A percentile compares a stretch with the other conserved stretches of the same genome.
Evolutionary conservation across 2,329 filamentous ascomycete genomes (phyloP).

Genomic region (Pseudogymnoascus sp.): DNA sequence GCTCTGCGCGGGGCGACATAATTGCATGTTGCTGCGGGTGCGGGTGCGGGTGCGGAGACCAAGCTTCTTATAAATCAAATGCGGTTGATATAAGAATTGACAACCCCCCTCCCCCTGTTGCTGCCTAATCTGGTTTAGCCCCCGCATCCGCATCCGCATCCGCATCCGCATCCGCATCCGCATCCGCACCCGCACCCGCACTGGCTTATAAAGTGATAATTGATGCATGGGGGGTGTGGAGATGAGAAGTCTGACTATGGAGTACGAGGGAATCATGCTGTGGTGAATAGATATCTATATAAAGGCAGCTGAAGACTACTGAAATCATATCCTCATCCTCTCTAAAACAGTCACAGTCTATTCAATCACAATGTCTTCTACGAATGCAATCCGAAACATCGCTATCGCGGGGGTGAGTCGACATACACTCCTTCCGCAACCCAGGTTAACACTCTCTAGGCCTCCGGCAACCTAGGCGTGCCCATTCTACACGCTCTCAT

Average conservation of each 20-base stretch:
- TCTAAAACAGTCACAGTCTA: neutral
- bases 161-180: neutral
- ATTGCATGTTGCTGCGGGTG: neutral
- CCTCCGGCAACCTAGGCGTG: constrained; percentile 19
- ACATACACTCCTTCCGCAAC: neutral
- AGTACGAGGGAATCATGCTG: neutral
- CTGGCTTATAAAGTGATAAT: neutral
- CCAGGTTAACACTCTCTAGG: neutral
- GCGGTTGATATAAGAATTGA: neutral
- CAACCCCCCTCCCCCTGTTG: neutral
- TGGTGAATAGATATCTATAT: neutral
- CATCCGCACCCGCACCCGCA: neutral
- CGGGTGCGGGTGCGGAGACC: neutral
- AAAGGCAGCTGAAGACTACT: neutral
- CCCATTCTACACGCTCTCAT: constrained; percentile 19
- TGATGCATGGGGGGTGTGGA: neutral
- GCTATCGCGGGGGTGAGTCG: neutral
- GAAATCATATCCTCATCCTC: neutral
- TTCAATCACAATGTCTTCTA: neutral
- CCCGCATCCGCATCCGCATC: neutral
- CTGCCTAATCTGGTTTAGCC: neutral
- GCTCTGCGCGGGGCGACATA: neutral
- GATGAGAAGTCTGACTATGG: neutral
- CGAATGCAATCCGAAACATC: neutral
- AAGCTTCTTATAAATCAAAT: neutral